Percentiles rank a stretch among this genome's conserved stretches.
These are phyloP conservation scores for Neopestalotiopsis sp. DNA, from an alignment of 2,329 filamentous ascomycete species.

Conservation along the genomic window DNA sequence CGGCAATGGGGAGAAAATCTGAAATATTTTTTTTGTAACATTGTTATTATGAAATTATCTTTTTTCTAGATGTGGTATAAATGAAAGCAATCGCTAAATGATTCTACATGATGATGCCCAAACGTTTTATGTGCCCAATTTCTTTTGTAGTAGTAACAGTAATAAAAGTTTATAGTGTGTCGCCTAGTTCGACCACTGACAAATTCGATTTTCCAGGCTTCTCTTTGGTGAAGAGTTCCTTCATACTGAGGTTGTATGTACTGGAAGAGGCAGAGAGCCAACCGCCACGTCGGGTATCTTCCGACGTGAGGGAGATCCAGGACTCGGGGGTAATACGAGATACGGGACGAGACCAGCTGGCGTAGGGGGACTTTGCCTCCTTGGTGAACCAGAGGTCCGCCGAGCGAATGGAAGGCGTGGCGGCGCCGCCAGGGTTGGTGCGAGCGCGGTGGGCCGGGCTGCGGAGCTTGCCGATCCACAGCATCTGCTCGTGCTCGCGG, in stretches of 20 bases:
- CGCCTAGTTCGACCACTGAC: background rate
- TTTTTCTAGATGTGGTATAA: background rate
- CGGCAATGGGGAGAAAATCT: slow-evolving; percentile 10
- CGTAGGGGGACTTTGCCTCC: slow-evolving; percentile 3
- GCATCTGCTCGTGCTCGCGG: slow-evolving; percentile 14
- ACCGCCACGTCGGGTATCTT: background rate
- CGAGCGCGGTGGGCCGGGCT: slow-evolving; percentile 5
- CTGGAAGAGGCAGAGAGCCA: slow-evolving; percentile 10
- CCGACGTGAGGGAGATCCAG: slow-evolving; percentile 7
- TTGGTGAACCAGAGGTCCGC: slow-evolving; percentile 4
- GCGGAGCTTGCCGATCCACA: slow-evolving; percentile 12
- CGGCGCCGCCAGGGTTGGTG: background rate
- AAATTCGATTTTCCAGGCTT: slow-evolving; percentile 5
- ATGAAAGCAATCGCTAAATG: slow-evolving; percentile 1
- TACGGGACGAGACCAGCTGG: background rate
- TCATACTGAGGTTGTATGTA: slow-evolving; percentile 4
- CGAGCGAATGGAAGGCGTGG: background rate
- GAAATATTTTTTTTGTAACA: slow-evolving; percentile 3
- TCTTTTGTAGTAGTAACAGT: too few relatives aligned
- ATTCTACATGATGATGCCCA: background rate
- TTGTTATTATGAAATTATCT: slow-evolving; percentile 6
- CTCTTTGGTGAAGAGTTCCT: slow-evolving; percentile 3
- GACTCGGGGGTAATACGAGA: slow-evolving; percentile 12
- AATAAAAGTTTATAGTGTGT: background rate
- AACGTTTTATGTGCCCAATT: background rate